phyloP scores from a whole-genome alignment of 2,329 filamentous ascomycete species.

The Fusarium keratoplasticum region DNA sequence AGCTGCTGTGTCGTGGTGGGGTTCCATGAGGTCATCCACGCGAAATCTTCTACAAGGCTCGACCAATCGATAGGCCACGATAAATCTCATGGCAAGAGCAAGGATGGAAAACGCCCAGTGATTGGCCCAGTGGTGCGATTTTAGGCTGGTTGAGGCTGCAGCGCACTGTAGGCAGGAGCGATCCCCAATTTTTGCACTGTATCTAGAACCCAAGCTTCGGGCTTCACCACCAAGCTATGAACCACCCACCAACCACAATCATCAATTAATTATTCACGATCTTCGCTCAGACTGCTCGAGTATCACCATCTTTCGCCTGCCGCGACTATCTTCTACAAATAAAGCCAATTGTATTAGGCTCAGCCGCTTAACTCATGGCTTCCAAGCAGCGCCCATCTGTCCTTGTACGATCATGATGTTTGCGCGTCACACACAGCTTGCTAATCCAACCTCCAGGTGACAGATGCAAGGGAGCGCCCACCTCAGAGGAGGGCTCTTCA shows the following conservation, averaged over 20 bases:
- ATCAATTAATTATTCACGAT: slow-evolving; percentile 25
- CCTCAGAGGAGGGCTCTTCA: slow-evolving; percentile 48
- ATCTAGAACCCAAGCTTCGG: not conserved
- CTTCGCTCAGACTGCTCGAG: slow-evolving; percentile 16
- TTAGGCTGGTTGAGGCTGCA: not conserved
- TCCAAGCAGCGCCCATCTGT: slow-evolving; percentile 69
- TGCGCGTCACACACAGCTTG: slow-evolving; percentile 17
- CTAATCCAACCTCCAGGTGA: slow-evolving; percentile 48
- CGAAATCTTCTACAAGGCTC: not conserved
- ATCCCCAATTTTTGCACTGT: not conserved
- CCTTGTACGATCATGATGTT: slow-evolving; percentile 58
- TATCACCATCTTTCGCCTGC: slow-evolving; percentile 4
- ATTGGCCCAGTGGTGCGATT: not conserved
- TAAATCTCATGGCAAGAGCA: not conserved
- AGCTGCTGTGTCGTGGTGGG: slow-evolving; percentile 34
- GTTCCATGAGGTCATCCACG: slow-evolving; percentile 46
- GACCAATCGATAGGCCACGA: slow-evolving; percentile 35
- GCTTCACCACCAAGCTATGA: slow-evolving; percentile 15
- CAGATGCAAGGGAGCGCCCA: slow-evolving; percentile 53
- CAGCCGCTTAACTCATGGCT: slow-evolving; percentile 49
- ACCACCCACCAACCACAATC: slow-evolving; percentile 33
- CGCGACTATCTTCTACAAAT: slow-evolving; percentile 5
- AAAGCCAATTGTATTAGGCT: not conserved
- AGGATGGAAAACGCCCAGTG: not conserved
- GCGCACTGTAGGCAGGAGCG: not conserved